Base-by-base conservation (phyloP, 1,284 basidiomycete genomes). In the Blastosporella zonata region DNA sequence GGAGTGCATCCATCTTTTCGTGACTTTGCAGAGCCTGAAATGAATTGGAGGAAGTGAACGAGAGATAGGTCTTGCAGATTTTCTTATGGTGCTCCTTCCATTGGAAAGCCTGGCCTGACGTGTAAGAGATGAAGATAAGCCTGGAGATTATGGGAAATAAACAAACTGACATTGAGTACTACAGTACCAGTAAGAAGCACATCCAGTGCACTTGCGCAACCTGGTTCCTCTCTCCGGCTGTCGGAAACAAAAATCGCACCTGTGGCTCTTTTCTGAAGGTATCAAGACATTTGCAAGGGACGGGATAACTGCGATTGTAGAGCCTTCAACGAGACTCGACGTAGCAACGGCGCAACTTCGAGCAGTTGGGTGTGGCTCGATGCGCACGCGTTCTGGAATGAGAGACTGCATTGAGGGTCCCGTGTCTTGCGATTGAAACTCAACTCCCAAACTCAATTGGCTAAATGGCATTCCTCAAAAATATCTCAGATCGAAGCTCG, bases 141-240 rank as follows among this genome's bases (percentile, higher is more conserved):
- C 29, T n/a, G n/a, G 25, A 15, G 6, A 17, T 17, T 34, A 2
- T 15, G 6, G n/a, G 7, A 34, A 18, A 34, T 34, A 4, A 34
- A 6, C 13, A 18, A 50, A 46, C 66, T 47, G 47, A 87, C 85
- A 90, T 62, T 70, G 59, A 22, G 66, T 56, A 54, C 76, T 73
- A 59, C 87, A 90, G 58, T 90, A 90, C 76, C 79, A 88, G 61
- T 84, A 87, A 0, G 75, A 73, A 13, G 73, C 77, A 55, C 85
- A 88, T 10, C 80, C 79, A 2, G 77, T 72, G 56, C 86, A 88
- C 59, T 71, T 75, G 46, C 64, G 72, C 33, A 78, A 61, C 12
- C 58, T 57, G 18, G 44, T 46, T 15, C 56, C 56, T 7, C 61
- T 47, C 6, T 62, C 61, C 6, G 62, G 46, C 10, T 60, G 44